Evolutionary conservation across 345 rosid genomes (phyloP).

Genomic region (Excoecaria agallocha): DNA sequence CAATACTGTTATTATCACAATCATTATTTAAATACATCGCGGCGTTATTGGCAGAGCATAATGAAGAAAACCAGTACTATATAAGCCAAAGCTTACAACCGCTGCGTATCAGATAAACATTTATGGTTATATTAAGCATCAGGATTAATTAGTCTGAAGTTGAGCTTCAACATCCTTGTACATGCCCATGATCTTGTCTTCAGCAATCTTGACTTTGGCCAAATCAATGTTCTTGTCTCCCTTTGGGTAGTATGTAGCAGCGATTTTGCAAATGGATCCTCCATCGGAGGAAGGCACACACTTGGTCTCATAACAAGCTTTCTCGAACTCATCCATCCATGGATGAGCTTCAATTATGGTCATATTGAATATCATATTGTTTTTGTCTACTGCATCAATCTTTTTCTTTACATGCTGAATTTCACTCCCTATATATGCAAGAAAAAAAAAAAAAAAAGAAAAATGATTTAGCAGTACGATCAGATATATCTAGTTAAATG

Average conservation of each 20-base stretch:
- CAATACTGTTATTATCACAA: too few species aligned
- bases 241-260: slow-evolving; percentile 1
- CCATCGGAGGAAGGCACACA: neutral
- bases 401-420: neutral
- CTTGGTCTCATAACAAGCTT: neutral
- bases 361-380: neutral
- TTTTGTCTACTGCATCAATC: slow-evolving; percentile 3
- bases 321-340: neutral
- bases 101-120: too few species aligned
- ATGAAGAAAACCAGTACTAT: too few species aligned
- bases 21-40: too few species aligned
- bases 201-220: neutral
- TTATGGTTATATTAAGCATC: neutral
- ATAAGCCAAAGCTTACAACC: too few species aligned
- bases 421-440: neutral
- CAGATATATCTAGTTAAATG: too few species aligned
- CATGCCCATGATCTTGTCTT: neutral
- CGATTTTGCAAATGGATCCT: slow-evolving; percentile 10
- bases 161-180: neutral
- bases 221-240: neutral
- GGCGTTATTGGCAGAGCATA: too few species aligned
- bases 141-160: neutral
- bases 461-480: too few species aligned
- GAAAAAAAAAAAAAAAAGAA: neutral
- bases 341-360: slow-evolving; percentile 1